phyloP scores from a whole-genome alignment of 345 rosid genomes.

The Eutrema yunnanense region DNA sequence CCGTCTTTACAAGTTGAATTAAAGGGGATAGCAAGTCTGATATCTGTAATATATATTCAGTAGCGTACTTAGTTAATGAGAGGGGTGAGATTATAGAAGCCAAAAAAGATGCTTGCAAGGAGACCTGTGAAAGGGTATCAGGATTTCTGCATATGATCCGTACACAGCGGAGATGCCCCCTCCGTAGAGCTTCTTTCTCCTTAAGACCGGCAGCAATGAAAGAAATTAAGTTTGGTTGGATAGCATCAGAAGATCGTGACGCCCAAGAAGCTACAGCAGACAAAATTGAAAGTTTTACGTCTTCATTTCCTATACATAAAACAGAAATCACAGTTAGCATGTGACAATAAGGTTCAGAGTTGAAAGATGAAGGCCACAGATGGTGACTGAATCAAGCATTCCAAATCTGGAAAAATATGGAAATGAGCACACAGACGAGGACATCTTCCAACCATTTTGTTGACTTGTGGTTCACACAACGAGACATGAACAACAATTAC shows the following conservation, averaged over 20 bases:
- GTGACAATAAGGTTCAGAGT: not conserved
- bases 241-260: conserved; percentile 52
- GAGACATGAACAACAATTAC: not conserved
- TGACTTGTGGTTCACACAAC: not conserved
- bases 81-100: not conserved
- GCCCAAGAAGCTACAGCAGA: conserved; percentile 75
- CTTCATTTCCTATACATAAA: conserved; percentile 70
- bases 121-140: conserved; percentile 67
- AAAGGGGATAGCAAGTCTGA: conserved; percentile 78
- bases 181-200: conserved; percentile 85
- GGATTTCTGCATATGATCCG: conserved; percentile 56
- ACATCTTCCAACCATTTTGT: not conserved
- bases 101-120: conserved; percentile 3
- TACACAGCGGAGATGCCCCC: conserved; percentile 87
- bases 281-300: conserved; percentile 75
- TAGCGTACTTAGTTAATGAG: conserved; percentile 14
- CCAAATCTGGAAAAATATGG: not conserved
- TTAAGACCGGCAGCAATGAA: conserved; percentile 77
- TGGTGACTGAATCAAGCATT: not conserved
- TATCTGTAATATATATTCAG: conserved; percentile 44
- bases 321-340: conserved; percentile 4
- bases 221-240: conserved; percentile 65
- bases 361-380: not conserved
- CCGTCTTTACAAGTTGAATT: conserved; percentile 83
- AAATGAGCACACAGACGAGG: too few relatives aligned